Evolutionary conservation across 2,329 filamentous ascomycete species (phyloP), one percentile per base, ranked within the genome.

Genomic region (Alternaria gansuensis): DNA sequence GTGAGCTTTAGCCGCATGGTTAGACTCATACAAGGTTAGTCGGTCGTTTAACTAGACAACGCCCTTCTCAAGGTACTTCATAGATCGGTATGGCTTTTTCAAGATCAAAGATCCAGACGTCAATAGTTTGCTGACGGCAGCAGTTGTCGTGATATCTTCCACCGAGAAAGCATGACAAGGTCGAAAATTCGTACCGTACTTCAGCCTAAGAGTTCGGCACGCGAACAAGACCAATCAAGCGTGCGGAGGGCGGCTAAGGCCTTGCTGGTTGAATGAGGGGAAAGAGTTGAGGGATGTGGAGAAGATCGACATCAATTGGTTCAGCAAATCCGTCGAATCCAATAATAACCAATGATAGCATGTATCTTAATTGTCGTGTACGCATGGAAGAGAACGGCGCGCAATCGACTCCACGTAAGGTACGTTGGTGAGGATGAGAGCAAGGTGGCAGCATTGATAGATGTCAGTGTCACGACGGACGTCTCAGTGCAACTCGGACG

Each of bases 1-100:
- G 48, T 39, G 29, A 63, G 17, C 24, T 24, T 34, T 28, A 65
- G 41, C 31, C 51, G 60, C 64, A 66, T 66, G 8, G 13, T 40
- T 28, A 24, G 13, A 14, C 31, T 36, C 34, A 28, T 26, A 10
- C 2, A 14, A 14, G 33, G 4, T 11, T 13, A 36, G 29, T 13
- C 24, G 43, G 21, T 11, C 43, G n/a, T n/a, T 11, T 4, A 36
- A 2, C 13, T n/a, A 21, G 29, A 23, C 11, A 7, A 14, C 24
- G 37, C 9, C 17, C 13, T 34, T 7, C 36, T 21, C 23, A 24
- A 39, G 34, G 24, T 39, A 26, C 33, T 63, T 56, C 57, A 57
- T 60, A 63, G 8, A 5, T 31, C 14, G n/a, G n/a, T 31, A 48
- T 34, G n/a, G 5, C 14, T 50, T 44, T 8, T 24, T 31, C 9